Evolutionary conservation across 768 basidiomycete genomes (phyloP).

Genomic region (Lactifluus echinatus): DNA sequence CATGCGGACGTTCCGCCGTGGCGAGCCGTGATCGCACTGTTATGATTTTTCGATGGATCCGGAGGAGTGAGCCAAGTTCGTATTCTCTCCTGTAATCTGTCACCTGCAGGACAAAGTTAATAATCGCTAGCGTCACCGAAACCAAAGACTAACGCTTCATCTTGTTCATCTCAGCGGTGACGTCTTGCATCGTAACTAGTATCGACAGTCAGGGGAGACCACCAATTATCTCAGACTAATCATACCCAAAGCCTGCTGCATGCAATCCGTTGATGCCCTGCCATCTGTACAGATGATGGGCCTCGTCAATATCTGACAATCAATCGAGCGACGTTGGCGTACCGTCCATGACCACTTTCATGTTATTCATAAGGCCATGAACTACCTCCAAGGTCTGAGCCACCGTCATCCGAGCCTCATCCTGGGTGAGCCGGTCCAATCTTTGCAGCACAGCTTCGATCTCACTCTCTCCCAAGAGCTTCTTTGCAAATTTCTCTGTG

Average conservation of each 20-base stretch:
- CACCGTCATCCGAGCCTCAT: no score
- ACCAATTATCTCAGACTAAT: background rate
- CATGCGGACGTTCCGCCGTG: background rate
- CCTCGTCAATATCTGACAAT: background rate
- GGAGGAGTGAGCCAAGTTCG: constrained; percentile 1
- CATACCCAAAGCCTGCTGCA: background rate
- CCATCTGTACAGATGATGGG: background rate
- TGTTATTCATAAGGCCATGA: no score
- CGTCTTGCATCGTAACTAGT: no score
- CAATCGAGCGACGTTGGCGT: background rate
- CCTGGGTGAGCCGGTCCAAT: no score
- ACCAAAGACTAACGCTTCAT: background rate
- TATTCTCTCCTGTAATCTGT: background rate
- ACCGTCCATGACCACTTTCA: no score
- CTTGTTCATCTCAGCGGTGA: no score
- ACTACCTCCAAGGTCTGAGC: no score
- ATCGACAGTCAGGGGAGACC: no score
- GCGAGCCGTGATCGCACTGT: background rate
- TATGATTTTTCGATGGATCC: constrained; percentile 3
- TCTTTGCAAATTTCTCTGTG: no score
- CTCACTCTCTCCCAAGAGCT: no score
- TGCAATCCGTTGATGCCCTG: background rate
- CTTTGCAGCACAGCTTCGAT: no score
- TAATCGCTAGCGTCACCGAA: rapidly evolving
- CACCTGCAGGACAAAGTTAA: background rate